Base-by-base conservation (phyloP, 1,284 basidiomycete species). In the Heterobasidion occidentale region DNA sequence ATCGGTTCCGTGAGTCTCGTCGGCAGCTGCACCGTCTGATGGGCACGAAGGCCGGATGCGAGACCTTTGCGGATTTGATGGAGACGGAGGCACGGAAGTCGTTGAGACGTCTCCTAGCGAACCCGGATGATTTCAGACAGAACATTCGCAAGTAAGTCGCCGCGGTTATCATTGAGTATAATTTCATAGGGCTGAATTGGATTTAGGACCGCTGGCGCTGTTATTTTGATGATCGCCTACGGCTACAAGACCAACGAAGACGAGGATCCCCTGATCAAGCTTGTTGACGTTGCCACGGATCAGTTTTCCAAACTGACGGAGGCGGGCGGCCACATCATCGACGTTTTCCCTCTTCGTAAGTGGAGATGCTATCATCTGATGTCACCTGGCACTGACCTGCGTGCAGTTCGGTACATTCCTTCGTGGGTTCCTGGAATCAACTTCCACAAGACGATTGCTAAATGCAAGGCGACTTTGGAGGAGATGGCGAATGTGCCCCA, bases 181-280 rank as follows among this genome's bases (percentile, higher is more conserved):
- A 7, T 36, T 19, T 45, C n/a, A 36, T 11, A 15, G 27, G 9
- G 33, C 38, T 48, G 33, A n/a, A 44, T 51, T 11, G 36, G 9
- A 14, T 12, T 20, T 59, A 84, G 80, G 58, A 78, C 79, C 45
- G 77, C 80, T 20, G 84, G 83, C 9, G 73, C 82, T 7, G 76
- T 84, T 51, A 78, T 83, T 36, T 67, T 86, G 38, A 76, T 77
- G 46, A 81, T 86, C 46, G 79, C 81, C 1, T 78, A 86, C 62
- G 85, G 83, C 5, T 85, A 86, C 63, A 73, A 81, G 58, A 74
- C 79, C 47, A 74, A 77, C 59, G 80, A 83, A 59, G 64, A 70
- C 36, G 67, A 78, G 33, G 85, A 86, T 59, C 82, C 81, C 1
- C 77, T 85, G 56, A 72, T 86, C 9, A 70, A 75, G 55, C 74